Percentiles rank a stretch among this genome's conserved stretches.
Conservation (phyloP, 352 stramenopile species). For the Globisporangium emineosum region DNA sequence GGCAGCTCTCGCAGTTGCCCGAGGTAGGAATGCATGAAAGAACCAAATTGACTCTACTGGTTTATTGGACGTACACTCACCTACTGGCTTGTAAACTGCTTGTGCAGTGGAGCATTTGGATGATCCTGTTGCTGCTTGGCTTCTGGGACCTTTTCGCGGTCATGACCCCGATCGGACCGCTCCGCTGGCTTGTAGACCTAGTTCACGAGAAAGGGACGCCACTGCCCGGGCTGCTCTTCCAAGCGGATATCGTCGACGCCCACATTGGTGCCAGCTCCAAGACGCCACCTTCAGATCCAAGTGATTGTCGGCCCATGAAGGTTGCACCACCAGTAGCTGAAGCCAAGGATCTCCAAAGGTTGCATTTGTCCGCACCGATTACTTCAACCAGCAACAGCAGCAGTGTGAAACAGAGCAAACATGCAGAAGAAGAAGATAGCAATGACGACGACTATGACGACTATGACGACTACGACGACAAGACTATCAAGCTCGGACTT, state of each 20-base stretch:
- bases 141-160: conserved; percentile 98
- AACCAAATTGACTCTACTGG: background rate
- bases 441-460: conserved; percentile 31
- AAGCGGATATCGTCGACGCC: conserved; percentile 71
- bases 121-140: conserved; percentile 89
- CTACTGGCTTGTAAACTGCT: background rate
- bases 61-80: background rate
- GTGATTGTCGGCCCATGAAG: background rate
- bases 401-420: background rate
- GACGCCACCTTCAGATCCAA: too few relatives aligned
- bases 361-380: background rate
- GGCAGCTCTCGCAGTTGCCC: conserved; percentile 94
- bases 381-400: background rate
- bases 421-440: conserved; percentile 14
- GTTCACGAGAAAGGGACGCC: conserved; percentile 86
- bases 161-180: conserved; percentile 92
- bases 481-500: conserved; percentile 88
- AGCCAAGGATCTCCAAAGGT: background rate
- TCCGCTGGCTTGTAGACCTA: conserved; percentile 92
- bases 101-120: conserved; percentile 80
- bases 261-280: conserved; percentile 22
- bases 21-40: conserved; percentile 65
- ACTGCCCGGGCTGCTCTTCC: conserved; percentile 94
- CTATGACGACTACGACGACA: conserved; percentile 33
- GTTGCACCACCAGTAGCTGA: background rate